Conservation (phyloP, 2,329 filamentous ascomycete species). For the Aspergillus sp. region DNA sequence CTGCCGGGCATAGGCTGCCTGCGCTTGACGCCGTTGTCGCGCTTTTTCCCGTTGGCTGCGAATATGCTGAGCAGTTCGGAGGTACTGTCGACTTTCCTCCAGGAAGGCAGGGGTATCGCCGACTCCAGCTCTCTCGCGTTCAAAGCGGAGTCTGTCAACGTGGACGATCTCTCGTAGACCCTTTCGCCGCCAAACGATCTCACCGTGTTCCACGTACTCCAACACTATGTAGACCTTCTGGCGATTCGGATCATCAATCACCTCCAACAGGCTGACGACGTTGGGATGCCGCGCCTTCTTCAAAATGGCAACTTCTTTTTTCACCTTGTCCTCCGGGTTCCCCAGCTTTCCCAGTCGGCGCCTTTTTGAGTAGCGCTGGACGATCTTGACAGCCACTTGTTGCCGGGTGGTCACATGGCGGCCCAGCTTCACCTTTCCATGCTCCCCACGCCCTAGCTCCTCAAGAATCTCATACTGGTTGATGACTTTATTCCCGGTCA, state of each 20-base stretch:
- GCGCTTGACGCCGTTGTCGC: slow-evolving; percentile 52
- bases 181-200: slow-evolving; percentile 88
- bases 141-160: slow-evolving; percentile 71
- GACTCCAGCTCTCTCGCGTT: slow-evolving; percentile 64
- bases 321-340: slow-evolving; percentile 64
- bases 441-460: slow-evolving; percentile 89
- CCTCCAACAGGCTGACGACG: slow-evolving; percentile 86
- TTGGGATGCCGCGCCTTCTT: slow-evolving; percentile 99
- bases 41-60: slow-evolving; percentile 43
- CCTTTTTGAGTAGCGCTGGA: slow-evolving; percentile 88
- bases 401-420: slow-evolving; percentile 66
- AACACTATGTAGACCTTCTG: slow-evolving; percentile 98
- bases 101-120: slow-evolving; percentile 53
- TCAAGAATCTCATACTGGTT: slow-evolving; percentile 97
- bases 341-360: slow-evolving; percentile 70
- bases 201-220: slow-evolving; percentile 87
- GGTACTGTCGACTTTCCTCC: slow-evolving; percentile 36
- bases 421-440: slow-evolving; percentile 95
- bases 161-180: slow-evolving; percentile 73
- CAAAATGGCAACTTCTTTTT: slow-evolving; percentile 92
- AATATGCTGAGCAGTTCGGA: slow-evolving; percentile 28
- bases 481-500: slow-evolving; percentile 89
- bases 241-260: slow-evolving; percentile 91
- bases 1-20: slow-evolving; percentile 44
- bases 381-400: slow-evolving; percentile 95